A percentile compares a stretch with the other conserved stretches of the same genome.
These are phyloP conservation scores for Xeromyces bisporus DNA, from an alignment of 495 filamentous ascomycete genomes.

Conservation along the genomic window DNA sequence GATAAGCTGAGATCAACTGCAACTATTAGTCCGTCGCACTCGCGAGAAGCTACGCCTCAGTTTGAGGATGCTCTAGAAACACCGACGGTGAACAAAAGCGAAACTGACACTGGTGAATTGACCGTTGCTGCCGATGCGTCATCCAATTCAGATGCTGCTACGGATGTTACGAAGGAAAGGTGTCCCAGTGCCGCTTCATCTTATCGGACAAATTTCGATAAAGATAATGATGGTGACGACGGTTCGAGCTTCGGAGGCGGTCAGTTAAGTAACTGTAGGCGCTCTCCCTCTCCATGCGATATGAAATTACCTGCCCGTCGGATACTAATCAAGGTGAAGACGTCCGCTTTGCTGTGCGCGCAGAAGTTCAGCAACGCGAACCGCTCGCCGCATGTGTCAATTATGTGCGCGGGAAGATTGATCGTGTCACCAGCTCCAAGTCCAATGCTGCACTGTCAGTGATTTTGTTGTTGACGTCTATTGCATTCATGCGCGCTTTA, in stretches of 20 bases:
- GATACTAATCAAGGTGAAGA: slow-evolving; percentile 38
- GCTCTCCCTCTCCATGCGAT: slow-evolving; percentile 13
- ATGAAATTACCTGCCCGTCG: too few species aligned
- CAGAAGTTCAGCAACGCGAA: slow-evolving; percentile 77
- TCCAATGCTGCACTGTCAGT: slow-evolving; percentile 50
- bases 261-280: slow-evolving; percentile 40
- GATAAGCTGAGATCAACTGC: slow-evolving; percentile 26
- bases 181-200: slow-evolving; percentile 32
- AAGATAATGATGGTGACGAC: slow-evolving; percentile 15
- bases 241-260: slow-evolving; percentile 19
- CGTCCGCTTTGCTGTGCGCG: slow-evolving; percentile 68
- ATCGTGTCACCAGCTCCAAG: slow-evolving; percentile 35
- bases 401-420: slow-evolving; percentile 40
- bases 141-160: too few species aligned
- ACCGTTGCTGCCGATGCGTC: slow-evolving; percentile 41
- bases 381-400: slow-evolving; percentile 59
- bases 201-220: slow-evolving; percentile 8
- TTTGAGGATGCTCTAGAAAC: slow-evolving; percentile 37
- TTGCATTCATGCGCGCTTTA: slow-evolving; percentile 43
- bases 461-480: slow-evolving; percentile 37
- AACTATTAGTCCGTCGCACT: slow-evolving; percentile 30
- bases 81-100: slow-evolving; percentile 11
- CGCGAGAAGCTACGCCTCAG: slow-evolving; percentile 36
- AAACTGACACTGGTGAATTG: slow-evolving; percentile 28
- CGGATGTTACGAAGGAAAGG: slow-evolving; percentile 35